Conservation (phyloP, 2,329 filamentous ascomycete species). For the Grosmannia serpens region DNA sequence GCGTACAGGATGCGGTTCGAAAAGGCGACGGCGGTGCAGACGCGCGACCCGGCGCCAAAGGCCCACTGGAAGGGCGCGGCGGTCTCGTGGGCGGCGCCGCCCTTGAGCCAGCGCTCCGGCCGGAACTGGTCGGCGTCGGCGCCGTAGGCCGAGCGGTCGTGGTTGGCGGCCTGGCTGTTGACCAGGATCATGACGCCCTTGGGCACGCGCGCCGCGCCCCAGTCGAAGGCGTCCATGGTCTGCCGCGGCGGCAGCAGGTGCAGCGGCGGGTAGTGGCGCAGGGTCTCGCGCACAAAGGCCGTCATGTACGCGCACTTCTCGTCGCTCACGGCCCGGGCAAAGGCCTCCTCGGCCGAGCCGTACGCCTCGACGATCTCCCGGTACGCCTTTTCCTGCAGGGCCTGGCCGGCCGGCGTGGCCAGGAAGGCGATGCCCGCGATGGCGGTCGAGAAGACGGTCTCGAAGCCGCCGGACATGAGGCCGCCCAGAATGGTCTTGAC, state of each 20-base stretch:
- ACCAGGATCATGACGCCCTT: background rate
- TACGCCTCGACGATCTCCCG: background rate
- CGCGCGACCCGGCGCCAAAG: constrained; percentile 1
- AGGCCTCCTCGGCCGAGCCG: background rate
- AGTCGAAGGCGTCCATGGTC: background rate
- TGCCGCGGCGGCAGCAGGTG: constrained; percentile 1
- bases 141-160: constrained; percentile 29
- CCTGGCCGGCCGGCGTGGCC: background rate
- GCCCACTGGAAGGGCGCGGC: background rate
- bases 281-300: constrained; percentile 1
- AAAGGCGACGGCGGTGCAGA: constrained; percentile 5
- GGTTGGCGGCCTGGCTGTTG: constrained; percentile 1
- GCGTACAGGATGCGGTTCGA: constrained; percentile 3
- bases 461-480: constrained; percentile 5
- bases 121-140: constrained; percentile 30
- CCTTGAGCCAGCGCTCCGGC: constrained; percentile 35
- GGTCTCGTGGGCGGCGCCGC: constrained; percentile 4
- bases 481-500: constrained; percentile 2
- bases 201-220: background rate
- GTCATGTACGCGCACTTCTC: constrained; percentile 1
- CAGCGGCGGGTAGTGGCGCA: constrained; percentile 2
- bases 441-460: constrained; percentile 1
- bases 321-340: background rate
- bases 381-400: constrained; percentile 1
- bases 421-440: constrained; percentile 1